Evolutionary conservation across 2,329 filamentous ascomycete genomes (phyloP).

Genomic region (Xylariaceae sp.): DNA sequence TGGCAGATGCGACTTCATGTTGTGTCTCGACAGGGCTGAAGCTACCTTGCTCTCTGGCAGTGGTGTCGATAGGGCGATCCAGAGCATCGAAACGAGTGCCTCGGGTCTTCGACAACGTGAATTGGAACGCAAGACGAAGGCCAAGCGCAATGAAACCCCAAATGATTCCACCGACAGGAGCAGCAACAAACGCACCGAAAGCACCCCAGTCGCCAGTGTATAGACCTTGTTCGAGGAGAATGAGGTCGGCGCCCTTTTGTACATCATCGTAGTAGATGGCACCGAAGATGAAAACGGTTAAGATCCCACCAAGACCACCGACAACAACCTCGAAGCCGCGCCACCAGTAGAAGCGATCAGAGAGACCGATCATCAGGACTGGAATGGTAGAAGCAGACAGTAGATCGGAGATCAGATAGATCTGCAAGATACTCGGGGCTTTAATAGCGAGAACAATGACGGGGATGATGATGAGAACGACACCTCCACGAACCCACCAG

Average conservation of each 20-base stretch:
- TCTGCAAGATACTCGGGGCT: constrained; percentile 70
- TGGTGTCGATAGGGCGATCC: constrained; percentile 45
- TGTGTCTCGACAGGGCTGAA: constrained; percentile 25
- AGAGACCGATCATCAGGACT: constrained; percentile 68
- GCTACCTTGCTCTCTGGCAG: constrained; percentile 21
- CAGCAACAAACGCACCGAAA: constrained; percentile 79
- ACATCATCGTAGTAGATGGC: constrained; percentile 71
- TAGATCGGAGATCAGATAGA: constrained; percentile 78
- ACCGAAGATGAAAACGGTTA: constrained; percentile 79
- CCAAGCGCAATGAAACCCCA: constrained; percentile 64
- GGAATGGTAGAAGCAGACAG: constrained; percentile 74
- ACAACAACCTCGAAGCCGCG: constrained; percentile 76
- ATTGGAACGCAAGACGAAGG: constrained; percentile 58
- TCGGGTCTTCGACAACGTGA: constrained; percentile 50
- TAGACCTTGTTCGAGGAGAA: constrained; percentile 69
- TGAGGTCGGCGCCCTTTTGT: constrained; percentile 58
- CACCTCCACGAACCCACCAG: constrained; percentile 65
- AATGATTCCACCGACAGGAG: constrained; percentile 69
- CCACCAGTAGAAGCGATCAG: constrained; percentile 66
- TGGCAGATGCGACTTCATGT: constrained; percentile 32
- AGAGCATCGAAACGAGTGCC: constrained; percentile 64
- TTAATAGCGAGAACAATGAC: constrained; percentile 70
- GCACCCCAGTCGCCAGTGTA: constrained; percentile 76
- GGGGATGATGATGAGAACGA: constrained; percentile 71
- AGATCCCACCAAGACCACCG: constrained; percentile 71